Conservation (phyloP, 306 rosid species). For the Mucuna pruriens region DNA sequence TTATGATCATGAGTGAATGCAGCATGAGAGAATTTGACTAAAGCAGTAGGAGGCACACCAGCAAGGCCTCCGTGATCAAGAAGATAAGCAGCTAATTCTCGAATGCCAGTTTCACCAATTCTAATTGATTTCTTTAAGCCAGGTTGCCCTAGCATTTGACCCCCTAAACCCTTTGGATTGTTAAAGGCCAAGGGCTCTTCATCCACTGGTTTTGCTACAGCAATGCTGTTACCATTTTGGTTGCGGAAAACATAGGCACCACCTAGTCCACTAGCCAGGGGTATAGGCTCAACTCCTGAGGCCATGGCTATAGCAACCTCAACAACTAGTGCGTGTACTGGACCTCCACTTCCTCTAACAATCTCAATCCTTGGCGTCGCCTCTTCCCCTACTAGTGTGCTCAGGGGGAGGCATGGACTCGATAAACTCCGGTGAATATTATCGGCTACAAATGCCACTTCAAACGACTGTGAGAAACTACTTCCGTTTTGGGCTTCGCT, state of each 20-base stretch:
- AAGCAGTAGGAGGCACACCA: constrained; percentile 92
- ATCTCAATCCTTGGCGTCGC: constrained; percentile 67
- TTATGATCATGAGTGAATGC: no score
- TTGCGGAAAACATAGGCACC: constrained; percentile 73
- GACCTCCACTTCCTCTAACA: constrained; percentile 61
- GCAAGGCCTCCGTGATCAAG: constrained; percentile 90
- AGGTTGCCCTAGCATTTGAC: constrained; percentile 73
- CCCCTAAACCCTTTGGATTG: constrained; percentile 70
- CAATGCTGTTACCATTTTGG: constrained; percentile 71
- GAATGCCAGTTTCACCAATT: constrained; percentile 81
- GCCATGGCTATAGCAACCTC: constrained; percentile 90
- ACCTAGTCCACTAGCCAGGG: constrained; percentile 76
- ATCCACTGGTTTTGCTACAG: constrained; percentile 88
- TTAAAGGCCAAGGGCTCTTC: constrained; percentile 85
- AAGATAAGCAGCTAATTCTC: constrained; percentile 90
- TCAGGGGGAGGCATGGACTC: constrained; percentile 84
- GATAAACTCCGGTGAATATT: constrained; percentile 88
- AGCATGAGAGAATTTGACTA: constrained; percentile 76
- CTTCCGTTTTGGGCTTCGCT: constrained; percentile 37
- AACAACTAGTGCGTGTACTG: constrained; percentile 70
- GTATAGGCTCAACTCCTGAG: constrained; percentile 67
- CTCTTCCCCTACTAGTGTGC: constrained; percentile 54
- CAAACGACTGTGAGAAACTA: constrained; percentile 51
- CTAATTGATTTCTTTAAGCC: constrained; percentile 76
- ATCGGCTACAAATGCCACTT: constrained; percentile 53